Conservation (phyloP, 257 asterid genomes). For the Henckelia pumila region DNA sequence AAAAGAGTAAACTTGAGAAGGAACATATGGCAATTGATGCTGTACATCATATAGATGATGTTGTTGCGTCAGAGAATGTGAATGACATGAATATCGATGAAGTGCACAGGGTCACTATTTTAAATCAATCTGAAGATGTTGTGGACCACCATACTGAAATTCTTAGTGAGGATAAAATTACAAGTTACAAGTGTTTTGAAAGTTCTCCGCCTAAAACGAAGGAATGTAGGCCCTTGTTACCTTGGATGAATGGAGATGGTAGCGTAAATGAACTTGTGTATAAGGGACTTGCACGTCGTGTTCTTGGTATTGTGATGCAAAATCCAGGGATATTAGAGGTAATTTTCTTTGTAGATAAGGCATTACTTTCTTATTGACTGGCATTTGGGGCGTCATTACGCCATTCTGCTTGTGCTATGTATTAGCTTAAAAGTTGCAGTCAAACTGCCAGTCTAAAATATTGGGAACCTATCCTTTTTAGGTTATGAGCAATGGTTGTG, state of each 20-base stretch:
- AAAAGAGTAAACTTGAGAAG: conserved; percentile 30
- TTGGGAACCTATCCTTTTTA: background rate
- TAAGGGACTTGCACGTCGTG: conserved; percentile 78
- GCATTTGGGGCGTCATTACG: conserved; percentile 7
- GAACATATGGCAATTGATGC: conserved; percentile 25
- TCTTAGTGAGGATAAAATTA: conserved; percentile 28
- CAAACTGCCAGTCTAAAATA: background rate
- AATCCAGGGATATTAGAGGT: conserved; percentile 90
- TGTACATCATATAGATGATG: conserved; percentile 24
- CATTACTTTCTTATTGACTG: conserved; percentile 12
- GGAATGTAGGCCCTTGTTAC: conserved; percentile 56
- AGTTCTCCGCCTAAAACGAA: conserved; percentile 31
- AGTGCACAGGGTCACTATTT: conserved; percentile 74
- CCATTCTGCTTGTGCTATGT: background rate
- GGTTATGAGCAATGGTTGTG: conserved; percentile 2
- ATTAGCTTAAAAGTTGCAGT: conserved; percentile 2
- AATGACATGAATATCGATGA: conserved; percentile 32
- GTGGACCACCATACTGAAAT: conserved; percentile 36
- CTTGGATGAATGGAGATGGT: conserved; percentile 96
- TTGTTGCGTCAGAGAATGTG: conserved; percentile 33
- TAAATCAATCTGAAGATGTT: conserved; percentile 59
- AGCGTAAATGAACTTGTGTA: conserved; percentile 66
- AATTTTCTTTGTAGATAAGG: conserved; percentile 12
- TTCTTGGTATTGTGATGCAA: conserved; percentile 84
- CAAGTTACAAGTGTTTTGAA: conserved; percentile 37